Percentiles rank a stretch among this genome's conserved stretches.
Conservation (phyloP, 192 early-diverging fungal genomes). For the Linnemannia elongata region DNA sequence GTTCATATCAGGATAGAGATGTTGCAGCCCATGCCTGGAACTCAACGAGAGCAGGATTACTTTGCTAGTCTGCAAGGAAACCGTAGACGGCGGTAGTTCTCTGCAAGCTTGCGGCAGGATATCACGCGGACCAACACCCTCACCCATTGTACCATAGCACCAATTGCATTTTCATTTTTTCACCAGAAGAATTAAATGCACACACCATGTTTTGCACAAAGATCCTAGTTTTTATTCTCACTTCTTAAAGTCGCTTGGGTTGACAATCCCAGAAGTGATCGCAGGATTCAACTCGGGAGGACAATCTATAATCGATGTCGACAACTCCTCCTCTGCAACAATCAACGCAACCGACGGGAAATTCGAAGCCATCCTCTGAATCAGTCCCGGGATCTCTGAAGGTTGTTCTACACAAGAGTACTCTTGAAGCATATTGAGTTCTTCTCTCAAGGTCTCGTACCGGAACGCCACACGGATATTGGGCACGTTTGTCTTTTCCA, state of each 20-base stretch:
- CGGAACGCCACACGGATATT: slow-evolving; percentile 87
- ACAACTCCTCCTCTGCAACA: neutral
- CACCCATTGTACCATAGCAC: slow-evolving; percentile 3
- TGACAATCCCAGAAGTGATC: neutral
- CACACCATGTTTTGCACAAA: neutral
- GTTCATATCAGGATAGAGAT: slow-evolving; percentile 76
- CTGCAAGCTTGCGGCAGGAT: too few relatives aligned
- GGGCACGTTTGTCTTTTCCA: slow-evolving; percentile 94
- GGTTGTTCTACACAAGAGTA: slow-evolving; percentile 38
- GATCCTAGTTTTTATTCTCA: neutral
- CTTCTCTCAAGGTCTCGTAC: slow-evolving; percentile 88
- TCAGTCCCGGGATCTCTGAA: neutral
- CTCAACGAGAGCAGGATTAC: slow-evolving; percentile 17
- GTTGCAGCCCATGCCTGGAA: slow-evolving; percentile 49
- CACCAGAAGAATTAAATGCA: neutral
- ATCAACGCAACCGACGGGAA: neutral
- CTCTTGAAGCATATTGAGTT: slow-evolving; percentile 64
- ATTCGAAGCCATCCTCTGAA: neutral
- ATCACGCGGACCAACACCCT: neutral
- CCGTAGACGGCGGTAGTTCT: slow-evolving; percentile 17
- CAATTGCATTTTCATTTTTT: neutral
- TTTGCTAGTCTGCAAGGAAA: slow-evolving; percentile 1
- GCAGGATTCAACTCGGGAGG: neutral
- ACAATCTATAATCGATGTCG: neutral
- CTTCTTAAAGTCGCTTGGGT: slow-evolving; percentile 7